phyloP scores from a whole-genome alignment of 2,329 filamentous ascomycete genomes.

The Beauveria bassiana region DNA sequence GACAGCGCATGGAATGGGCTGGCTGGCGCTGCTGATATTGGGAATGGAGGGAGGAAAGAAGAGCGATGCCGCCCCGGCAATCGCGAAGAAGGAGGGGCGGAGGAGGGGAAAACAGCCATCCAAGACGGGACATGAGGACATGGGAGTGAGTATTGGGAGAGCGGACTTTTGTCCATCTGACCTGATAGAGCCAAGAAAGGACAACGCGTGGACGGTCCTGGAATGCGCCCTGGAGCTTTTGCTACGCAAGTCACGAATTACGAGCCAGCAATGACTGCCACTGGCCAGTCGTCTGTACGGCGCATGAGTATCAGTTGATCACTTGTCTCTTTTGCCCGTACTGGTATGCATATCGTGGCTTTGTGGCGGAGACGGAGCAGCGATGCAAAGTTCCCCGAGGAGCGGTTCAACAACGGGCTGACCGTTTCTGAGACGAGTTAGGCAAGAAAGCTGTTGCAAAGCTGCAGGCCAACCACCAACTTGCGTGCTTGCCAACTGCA shows the following conservation, averaged over 20 bases:
- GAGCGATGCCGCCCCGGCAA: not conserved
- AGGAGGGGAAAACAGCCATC: not conserved
- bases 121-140: not conserved
- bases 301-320: not conserved
- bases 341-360: not conserved
- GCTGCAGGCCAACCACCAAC: too few relatives aligned
- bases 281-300: not conserved
- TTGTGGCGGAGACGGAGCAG: not conserved
- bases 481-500: too few relatives aligned
- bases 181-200: not conserved
- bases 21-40: not conserved
- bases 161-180: not conserved
- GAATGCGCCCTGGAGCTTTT: not conserved
- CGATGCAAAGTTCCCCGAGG: not conserved
- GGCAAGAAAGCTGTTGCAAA: too few relatives aligned
- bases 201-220: too few relatives aligned
- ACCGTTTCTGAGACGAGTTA: too few relatives aligned
- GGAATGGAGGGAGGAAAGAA: not conserved
- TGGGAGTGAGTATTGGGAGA: not conserved
- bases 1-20: constrained; percentile 6
- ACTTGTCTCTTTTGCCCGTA: not conserved
- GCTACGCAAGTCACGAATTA: not conserved
- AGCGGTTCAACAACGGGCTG: not conserved
- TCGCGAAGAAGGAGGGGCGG: not conserved
- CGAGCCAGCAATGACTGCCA: not conserved